Percentiles rank a stretch among this genome's conserved stretches.
Evolutionary conservation across 495 filamentous ascomycete genomes (phyloP).

Genomic region (Trichocladium uniseriatum): DNA sequence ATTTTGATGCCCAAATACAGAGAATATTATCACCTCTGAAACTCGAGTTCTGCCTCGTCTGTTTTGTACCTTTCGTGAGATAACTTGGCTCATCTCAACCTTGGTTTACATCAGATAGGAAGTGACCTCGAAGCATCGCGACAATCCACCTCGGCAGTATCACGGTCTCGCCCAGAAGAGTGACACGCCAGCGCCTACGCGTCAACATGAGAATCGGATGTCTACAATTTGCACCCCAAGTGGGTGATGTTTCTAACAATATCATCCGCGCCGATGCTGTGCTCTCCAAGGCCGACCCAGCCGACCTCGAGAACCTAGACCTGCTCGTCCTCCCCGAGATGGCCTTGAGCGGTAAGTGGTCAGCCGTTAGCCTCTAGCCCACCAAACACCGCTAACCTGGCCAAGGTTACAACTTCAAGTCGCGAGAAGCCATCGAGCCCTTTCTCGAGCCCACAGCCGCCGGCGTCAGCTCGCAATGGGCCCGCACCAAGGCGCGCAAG

Average conservation of each 20-base stretch:
- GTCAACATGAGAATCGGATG: slow-evolving; percentile 67
- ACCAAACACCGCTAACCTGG: slow-evolving; percentile 14
- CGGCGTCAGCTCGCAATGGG: slow-evolving; percentile 74
- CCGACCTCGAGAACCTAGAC: slow-evolving; percentile 51
- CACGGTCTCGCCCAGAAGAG: too few species aligned
- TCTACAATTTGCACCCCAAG: slow-evolving; percentile 65
- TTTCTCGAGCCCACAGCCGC: slow-evolving; percentile 69
- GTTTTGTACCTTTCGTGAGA: too few species aligned
- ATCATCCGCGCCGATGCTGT: slow-evolving; percentile 64
- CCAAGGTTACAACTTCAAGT: slow-evolving; percentile 84
- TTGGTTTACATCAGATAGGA: too few species aligned
- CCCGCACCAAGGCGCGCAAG: slow-evolving; percentile 58
- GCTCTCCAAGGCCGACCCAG: slow-evolving; percentile 45
- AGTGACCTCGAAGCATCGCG: too few species aligned
- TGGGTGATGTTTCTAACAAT: slow-evolving; percentile 71
- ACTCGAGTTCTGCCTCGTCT: too few species aligned
- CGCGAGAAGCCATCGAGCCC: slow-evolving; percentile 63
- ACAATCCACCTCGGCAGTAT: too few species aligned
- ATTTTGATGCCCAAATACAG: too few species aligned
- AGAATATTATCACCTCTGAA: too few species aligned
- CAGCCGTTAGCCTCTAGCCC: background rate
- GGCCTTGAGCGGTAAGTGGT: slow-evolving; percentile 67
- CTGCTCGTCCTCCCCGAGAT: slow-evolving; percentile 80
- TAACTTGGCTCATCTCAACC: too few species aligned
- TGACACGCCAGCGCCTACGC: too few species aligned